A percentile compares a stretch with the other conserved stretches of the same genome.
Conservation (phyloP, 2,329 filamentous ascomycete species). For the Saccharata proteae region DNA sequence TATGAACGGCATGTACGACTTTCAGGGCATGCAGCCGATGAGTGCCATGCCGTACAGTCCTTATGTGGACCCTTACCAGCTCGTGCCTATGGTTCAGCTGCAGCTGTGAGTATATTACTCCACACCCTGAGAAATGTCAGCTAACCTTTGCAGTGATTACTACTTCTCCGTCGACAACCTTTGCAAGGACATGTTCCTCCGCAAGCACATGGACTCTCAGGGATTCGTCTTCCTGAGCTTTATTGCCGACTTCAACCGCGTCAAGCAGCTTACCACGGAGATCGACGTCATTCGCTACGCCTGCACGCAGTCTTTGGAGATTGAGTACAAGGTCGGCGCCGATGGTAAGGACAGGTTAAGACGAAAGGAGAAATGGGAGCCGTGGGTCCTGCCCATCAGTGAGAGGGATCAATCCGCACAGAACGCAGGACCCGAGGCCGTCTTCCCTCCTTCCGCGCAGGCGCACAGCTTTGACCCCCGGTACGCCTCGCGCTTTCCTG, state of each 20-base stretch:
- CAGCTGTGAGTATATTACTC: constrained; percentile 38
- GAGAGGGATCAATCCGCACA: constrained; percentile 63
- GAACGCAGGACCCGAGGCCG: constrained; percentile 52
- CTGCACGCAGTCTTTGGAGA: constrained; percentile 56
- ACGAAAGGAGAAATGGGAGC: constrained; percentile 61
- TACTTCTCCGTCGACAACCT: constrained; percentile 96
- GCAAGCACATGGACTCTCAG: constrained; percentile 87
- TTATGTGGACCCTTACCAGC: constrained; percentile 44
- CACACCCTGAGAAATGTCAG: constrained; percentile 1
- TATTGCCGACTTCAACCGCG: constrained; percentile 76
- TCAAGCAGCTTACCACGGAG: constrained; percentile 61
- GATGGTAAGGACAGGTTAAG: constrained; percentile 73
- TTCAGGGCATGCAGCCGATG: constrained; percentile 43
- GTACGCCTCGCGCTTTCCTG: constrained; percentile 11
- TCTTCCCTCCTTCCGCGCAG: constrained; percentile 29
- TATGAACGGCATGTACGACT: constrained; percentile 45
- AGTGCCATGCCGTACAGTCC: constrained; percentile 46
- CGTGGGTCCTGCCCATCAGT: constrained; percentile 62
- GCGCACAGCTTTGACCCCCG: constrained; percentile 22
- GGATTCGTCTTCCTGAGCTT: constrained; percentile 76
- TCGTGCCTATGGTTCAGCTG: constrained; percentile 46
- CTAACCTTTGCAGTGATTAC: constrained; percentile 57
- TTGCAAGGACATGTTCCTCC: constrained; percentile 81
- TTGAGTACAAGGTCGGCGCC: constrained; percentile 64
- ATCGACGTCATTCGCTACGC: constrained; percentile 62